Base-by-base conservation (phyloP, 805 yeast genomes). In the Blastobotrys chiropterorum region DNA sequence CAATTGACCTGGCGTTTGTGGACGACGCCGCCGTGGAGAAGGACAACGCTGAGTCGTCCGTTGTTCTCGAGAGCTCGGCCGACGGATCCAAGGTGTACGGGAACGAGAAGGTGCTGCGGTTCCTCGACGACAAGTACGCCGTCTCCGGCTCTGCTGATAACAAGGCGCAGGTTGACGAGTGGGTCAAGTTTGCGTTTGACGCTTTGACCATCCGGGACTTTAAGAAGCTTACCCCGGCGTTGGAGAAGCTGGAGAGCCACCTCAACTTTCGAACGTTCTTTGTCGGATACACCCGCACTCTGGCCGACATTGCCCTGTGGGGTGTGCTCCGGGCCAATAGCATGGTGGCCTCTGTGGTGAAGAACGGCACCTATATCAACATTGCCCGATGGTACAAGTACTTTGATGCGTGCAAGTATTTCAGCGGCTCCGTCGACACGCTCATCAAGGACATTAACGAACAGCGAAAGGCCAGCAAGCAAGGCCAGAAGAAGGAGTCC, bases 281-380 rank as follows among this genome's bases (percentile, higher is more conserved):
- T 50, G 70, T 79, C 51, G 96, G 94, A 40, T 77, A 82, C 70
- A 59, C 73, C n/a, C 72, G 78, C 56, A 73, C 95, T 13, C 68
- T 82, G 44, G 94, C 95, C 49, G 99, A 92, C 70, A 75, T 89
- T 55, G 86, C 92, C 14, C 76, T 86, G 17, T 92, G 97, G 97
- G 97, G 97, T 69, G 87, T 85, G 47, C 75, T 92, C 60, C 82
- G 97, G 72, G 87, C 96, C 56, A 92, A 94, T 68, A 89, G 95
- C 50, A 84, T 92, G 67, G 87, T 90, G 76, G 96, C 94, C 20
- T 86, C 96, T 15, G 85, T 88, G 57, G 79, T 90, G 70, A 90
- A 89, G 74, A 86, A 81, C 71, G 87, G 83, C 49, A 85, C 84
- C 38, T 89, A 85, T 74, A 76, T 82, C 67, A 92, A 92, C 71